Evolutionary conservation across 129 eudicot genomes (phyloP), one percentile per base, ranked within the genome.

Genomic region (Flaveria brownii): DNA sequence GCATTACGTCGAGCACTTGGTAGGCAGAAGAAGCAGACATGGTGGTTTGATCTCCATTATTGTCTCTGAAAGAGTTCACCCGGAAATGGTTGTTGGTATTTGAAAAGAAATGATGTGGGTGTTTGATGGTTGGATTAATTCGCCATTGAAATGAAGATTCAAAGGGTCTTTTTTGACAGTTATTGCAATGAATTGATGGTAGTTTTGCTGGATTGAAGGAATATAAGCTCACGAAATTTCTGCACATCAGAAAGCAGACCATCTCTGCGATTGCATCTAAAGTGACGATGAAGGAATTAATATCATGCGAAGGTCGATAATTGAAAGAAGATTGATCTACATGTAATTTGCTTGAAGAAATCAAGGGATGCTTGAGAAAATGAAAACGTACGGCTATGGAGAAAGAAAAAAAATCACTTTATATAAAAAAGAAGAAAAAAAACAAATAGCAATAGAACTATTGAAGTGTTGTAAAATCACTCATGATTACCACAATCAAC

Each of bases 1-100:
- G 90, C 51, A 57, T 60, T 55, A 94, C 87, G 16, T 90, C 97
- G 30, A 94, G 97, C 67, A 94, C 77, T 42, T 79, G 82, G 77
- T 79, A 86, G 22, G 98, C 97, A 51, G 77, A 56, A 63, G 90
- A 85, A 85, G 81, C 30, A 71, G 91, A 85, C 72, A 85, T 78
- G 26, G 80, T 50, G 68, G 84, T 47, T 77, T 84, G 89, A 64
- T 82, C 88, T 54, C 71, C 82, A 41, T 1, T 45, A 23, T 61
- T 9, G 61, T 55, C 61, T 55, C 28, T 55, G 26, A 17, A 22
- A 63, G 88, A 86, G 20, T 77, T 73, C 13, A 79, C 56, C 70
- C 60, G 79, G 26, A 75, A 84, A 0, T 46, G 28, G 14, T 66
- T 43, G 57, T 68, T 36, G 47, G 12, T 17, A 5, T 22, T 47